Conservation (phyloP, 192 early-diverging fungal genomes). For the Chytriomyces hyalinus region DNA sequence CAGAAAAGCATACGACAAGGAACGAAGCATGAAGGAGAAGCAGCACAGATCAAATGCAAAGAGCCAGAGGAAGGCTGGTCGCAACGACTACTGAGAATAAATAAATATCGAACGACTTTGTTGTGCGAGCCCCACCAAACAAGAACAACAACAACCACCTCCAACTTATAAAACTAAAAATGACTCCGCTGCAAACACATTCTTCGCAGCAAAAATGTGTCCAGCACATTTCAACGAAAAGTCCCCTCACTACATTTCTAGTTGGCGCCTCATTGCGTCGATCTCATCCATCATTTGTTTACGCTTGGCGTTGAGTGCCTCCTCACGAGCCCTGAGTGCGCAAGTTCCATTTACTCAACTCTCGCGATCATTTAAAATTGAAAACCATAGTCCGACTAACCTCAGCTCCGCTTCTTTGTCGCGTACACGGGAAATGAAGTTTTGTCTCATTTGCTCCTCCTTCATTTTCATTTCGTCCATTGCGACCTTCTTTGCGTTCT, state of each 20-base stretch:
- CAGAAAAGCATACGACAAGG: conserved; percentile 13
- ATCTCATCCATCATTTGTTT: conserved; percentile 65
- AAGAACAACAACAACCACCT: too few species aligned
- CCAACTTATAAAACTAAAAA: too few species aligned
- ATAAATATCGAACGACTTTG: too few species aligned
- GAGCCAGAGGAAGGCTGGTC: neutral
- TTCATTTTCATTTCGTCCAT: conserved; percentile 71
- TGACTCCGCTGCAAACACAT: too few species aligned
- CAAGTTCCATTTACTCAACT: neutral
- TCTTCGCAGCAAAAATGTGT: too few species aligned
- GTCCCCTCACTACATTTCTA: conserved; percentile 32
- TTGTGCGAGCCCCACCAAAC: too few species aligned
- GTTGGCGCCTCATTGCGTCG: conserved; percentile 47
- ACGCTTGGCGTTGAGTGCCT: conserved; percentile 52
- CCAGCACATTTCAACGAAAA: too few species aligned
- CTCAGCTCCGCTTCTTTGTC: conserved; percentile 68
- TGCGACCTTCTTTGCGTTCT: conserved; percentile 63
- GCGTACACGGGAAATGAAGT: conserved; percentile 64
- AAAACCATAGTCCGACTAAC: conserved; percentile 26
- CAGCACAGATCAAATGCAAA: conserved; percentile 14
- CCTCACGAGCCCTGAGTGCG: conserved; percentile 49
- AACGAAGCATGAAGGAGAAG: conserved; percentile 15
- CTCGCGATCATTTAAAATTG: neutral
- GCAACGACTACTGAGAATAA: conserved; percentile 18
- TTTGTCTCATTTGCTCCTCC: conserved; percentile 74